Conservation (phyloP, 352 stramenopile genomes). For the Globisporangium cystogenes region DNA sequence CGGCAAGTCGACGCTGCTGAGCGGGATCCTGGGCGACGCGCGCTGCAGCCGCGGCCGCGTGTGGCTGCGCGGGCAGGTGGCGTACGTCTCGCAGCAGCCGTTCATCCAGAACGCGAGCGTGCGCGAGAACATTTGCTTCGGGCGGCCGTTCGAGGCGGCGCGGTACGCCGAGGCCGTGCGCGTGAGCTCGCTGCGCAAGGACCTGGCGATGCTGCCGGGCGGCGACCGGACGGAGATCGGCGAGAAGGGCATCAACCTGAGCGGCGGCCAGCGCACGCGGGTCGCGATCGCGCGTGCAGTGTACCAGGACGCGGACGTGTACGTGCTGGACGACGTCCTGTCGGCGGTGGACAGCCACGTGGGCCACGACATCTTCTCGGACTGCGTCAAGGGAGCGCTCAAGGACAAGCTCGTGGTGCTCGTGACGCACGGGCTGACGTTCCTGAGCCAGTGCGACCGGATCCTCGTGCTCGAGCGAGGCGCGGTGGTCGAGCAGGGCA, state of each 20-base stretch:
- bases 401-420: constrained; percentile 90
- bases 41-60: constrained; percentile 19
- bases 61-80: constrained; percentile 31
- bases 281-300: constrained; percentile 92
- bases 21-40: constrained; percentile 37
- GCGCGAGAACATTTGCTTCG: constrained; percentile 47
- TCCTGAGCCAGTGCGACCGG: constrained; percentile 58
- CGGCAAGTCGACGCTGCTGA: constrained; percentile 75
- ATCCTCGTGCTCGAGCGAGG: constrained; percentile 68
- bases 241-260: constrained; percentile 97
- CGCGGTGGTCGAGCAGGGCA: constrained; percentile 64
- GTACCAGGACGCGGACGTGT: constrained; percentile 93
- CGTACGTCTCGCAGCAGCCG: constrained; percentile 52
- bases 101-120: constrained; percentile 51
- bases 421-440: constrained; percentile 88
- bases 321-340: constrained; percentile 95
- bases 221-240: constrained; percentile 97
- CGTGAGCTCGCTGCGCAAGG: constrained; percentile 74
- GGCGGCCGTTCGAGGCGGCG: constrained; percentile 25
- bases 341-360: constrained; percentile 97
- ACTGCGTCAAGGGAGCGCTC: constrained; percentile 89
- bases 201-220: constrained; percentile 86
- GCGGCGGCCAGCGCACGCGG: constrained; percentile 92
- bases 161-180: constrained; percentile 41
- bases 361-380: constrained; percentile 90